Percentiles rank a stretch among this genome's conserved stretches.
These are phyloP conservation scores for Candida pini DNA, from an alignment of 805 yeast genomes.

Conservation along the genomic window DNA sequence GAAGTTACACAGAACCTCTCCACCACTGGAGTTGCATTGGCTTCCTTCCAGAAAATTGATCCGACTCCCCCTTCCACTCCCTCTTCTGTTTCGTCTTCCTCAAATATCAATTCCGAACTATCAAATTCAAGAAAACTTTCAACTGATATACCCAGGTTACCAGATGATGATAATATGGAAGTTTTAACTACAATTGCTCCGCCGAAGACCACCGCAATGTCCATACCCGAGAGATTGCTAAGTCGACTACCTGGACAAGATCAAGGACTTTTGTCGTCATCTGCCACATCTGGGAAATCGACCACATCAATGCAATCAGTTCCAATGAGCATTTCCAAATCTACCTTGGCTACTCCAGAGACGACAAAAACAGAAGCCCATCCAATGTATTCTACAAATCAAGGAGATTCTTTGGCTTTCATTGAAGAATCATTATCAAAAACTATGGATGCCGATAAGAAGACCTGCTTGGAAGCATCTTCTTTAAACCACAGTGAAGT, in stretches of 20 bases:
- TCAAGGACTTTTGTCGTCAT: conserved; percentile 13
- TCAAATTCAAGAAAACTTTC: too few species aligned
- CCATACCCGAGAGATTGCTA: conserved; percentile 11
- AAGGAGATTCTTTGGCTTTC: conserved; percentile 7
- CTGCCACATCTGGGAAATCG: conserved; percentile 16
- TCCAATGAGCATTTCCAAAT: conserved; percentile 23
- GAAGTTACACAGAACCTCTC: too few species aligned
- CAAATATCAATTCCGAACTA: too few species aligned
- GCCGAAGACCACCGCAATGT: conserved; percentile 12
- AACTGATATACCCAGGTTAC: conserved; percentile 19
- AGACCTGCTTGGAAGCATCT: conserved; percentile 1
- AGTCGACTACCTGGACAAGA: background rate
- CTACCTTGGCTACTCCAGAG: conserved; percentile 46
- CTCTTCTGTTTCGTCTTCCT: too few species aligned
- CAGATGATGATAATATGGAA: conserved; percentile 21
- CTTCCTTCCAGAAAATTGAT: too few species aligned
- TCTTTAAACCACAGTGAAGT: conserved; percentile 9
- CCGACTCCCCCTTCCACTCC: too few species aligned
- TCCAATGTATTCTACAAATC: conserved; percentile 21
- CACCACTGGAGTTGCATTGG: too few species aligned
- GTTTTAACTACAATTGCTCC: conserved; percentile 18
- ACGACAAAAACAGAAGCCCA: conserved; percentile 48
- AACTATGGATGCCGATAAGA: conserved; percentile 7
- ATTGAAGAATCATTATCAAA: conserved; percentile 7
- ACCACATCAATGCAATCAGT: conserved; percentile 16